These are phyloP conservation scores for Dendrobium huoshanense DNA, from an alignment of 106 monocot genomes.

Conservation along the genomic window DNA sequence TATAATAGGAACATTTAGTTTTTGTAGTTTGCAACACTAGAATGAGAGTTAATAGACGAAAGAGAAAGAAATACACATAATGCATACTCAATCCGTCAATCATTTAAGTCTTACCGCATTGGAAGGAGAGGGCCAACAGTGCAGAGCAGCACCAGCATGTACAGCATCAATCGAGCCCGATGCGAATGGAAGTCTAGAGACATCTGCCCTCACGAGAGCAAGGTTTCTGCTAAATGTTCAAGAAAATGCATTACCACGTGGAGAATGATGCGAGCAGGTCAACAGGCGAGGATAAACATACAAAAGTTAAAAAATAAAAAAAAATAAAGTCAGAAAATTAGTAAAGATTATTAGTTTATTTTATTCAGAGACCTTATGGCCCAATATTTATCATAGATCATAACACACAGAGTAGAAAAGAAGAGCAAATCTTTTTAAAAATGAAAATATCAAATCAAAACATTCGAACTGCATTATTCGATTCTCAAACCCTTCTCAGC, in stretches of 20 bases:
- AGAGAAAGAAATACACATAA: not conserved
- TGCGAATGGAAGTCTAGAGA: slow-evolving; percentile 90
- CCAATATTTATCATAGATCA: not conserved
- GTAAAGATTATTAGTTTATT: not conserved
- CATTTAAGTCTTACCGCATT: slow-evolving; percentile 48
- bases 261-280: not conserved
- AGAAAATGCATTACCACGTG: slow-evolving; percentile 5
- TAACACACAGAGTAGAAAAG: not conserved
- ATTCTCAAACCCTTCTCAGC: not conserved
- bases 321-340: not conserved
- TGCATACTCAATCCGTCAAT: not conserved
- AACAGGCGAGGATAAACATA: not conserved
- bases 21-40: no score
- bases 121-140: slow-evolving; percentile 99
- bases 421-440: not conserved
- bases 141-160: slow-evolving; percentile 96
- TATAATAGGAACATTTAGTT: not conserved
- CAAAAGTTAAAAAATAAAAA: not conserved
- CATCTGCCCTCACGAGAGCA: slow-evolving; percentile 88
- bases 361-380: not conserved
- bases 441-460: not conserved
- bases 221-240: slow-evolving; percentile 59
- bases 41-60: no score
- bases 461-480: not conserved
- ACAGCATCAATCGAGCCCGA: slow-evolving; percentile 89